phyloP scores from a whole-genome alignment of 495 filamentous ascomycete species.

The Ramalina intermedia region DNA sequence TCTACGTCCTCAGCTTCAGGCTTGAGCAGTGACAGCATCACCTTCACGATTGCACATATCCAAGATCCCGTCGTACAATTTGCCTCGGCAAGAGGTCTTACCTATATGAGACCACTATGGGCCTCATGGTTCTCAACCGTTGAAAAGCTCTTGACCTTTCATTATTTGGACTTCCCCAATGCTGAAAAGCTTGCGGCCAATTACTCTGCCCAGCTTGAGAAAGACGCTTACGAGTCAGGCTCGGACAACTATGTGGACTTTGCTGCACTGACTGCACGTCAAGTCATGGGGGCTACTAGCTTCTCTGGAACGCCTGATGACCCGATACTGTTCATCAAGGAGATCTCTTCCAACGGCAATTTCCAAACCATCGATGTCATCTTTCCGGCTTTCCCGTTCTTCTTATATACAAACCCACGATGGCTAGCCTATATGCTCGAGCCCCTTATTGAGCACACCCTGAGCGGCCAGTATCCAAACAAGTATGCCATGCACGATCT shows the following conservation, averaged over 20 bases:
- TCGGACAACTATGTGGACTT: conserved; percentile 70
- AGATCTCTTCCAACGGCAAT: conserved; percentile 91
- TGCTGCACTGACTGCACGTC: conserved; percentile 74
- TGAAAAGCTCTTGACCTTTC: conserved; percentile 54
- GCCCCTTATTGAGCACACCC: conserved; percentile 78
- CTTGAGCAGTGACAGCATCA: conserved; percentile 34
- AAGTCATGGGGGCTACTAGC: conserved; percentile 77
- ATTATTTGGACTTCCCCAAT: conserved; percentile 58
- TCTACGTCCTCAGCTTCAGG: conserved; percentile 13
- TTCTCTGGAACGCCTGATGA: conserved; percentile 78
- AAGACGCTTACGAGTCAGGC: conserved; percentile 54
- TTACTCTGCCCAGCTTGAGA: conserved; percentile 63
- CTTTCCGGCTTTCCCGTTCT: conserved; percentile 90
- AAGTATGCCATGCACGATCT: conserved; percentile 90
- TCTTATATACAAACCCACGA: conserved; percentile 81
- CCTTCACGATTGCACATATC: conserved; percentile 72
- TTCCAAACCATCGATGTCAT: conserved; percentile 96
- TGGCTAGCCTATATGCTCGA: conserved; percentile 88
- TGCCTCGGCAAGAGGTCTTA: conserved; percentile 67
- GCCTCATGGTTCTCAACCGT: conserved; percentile 51
- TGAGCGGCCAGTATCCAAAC: conserved; percentile 85
- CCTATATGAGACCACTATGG: conserved; percentile 79
- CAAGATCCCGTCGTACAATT: conserved; percentile 81
- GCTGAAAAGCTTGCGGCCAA: conserved; percentile 51
- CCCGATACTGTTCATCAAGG: conserved; percentile 82